Evolutionary conservation across 2,329 filamentous ascomycete species (phyloP), one percentile per base, ranked within the genome.

Genomic region (Pseudogymnoascus sp.): DNA sequence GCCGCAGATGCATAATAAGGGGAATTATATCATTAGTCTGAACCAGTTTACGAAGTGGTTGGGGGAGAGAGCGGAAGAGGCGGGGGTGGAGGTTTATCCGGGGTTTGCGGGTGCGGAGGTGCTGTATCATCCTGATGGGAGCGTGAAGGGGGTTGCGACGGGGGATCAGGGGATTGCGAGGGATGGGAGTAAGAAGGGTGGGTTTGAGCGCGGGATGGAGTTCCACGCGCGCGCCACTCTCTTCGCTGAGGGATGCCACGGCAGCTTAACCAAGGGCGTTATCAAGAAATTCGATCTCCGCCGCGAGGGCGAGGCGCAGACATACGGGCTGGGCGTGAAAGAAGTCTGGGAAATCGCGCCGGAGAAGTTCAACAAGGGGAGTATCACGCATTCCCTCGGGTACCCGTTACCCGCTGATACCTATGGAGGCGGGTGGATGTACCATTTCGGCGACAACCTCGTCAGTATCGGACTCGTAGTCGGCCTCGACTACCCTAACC

Each of bases 391-490:
- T 78, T 90, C 91, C 4, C 86, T 99, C 87, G 95, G 95, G 18
- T 97, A 96, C 72, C 95, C 95, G 18, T 78, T 99, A 49, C 85
- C 91, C 14, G 85, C 82, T 69, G 89, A 97, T 73, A 95, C 93
- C 7, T 99, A 99, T 73, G 95, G 95, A 68, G 95, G 95, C 67
- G 92, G 90, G n/a, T 99, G 92, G 88, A 93, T 99, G 90, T 99
- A 99, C 73, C 95, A 99, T 76, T 99, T 97, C 75, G 95, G 93
- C 38, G 93, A 99, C 70, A 99, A 97, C 76, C 84, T 97, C 70
- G 93, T 99, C 64, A 92, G 88, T 68, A 82, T 99, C 62, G 95
- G 95, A 23, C 81, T 97, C 16, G 95, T 99, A 9, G 90, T 96
- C 38, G 93, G 93, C 23, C 83, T 99, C 61, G 95, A 99, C 79